These are phyloP conservation scores for Suhomyces atakaporum DNA, from an alignment of 1,139 yeast species.

Conservation along the genomic window DNA sequence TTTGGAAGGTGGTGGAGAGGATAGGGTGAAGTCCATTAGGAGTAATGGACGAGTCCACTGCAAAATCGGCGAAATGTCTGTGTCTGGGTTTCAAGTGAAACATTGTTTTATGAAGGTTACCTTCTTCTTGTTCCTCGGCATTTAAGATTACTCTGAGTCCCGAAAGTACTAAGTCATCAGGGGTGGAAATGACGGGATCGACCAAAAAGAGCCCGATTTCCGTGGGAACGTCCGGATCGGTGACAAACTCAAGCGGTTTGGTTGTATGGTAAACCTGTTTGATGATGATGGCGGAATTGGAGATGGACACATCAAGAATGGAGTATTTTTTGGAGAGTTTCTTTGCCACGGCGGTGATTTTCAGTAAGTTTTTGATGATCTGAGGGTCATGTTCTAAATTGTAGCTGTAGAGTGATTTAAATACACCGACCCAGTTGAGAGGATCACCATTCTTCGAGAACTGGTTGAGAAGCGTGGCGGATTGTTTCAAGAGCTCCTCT, in stretches of 20 bases:
- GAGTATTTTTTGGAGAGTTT: constrained; percentile 2
- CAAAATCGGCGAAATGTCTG: constrained; percentile 20
- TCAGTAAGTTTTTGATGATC: background rate
- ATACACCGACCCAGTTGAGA: constrained; percentile 5
- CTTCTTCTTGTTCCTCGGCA: constrained; percentile 13
- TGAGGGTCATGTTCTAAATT: background rate
- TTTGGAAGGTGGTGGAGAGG: constrained; percentile 23
- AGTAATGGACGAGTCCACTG: constrained; percentile 16
- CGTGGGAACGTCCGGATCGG: constrained; percentile 12
- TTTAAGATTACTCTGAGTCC: constrained; percentile 37
- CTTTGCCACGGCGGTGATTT: background rate
- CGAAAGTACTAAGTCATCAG: constrained; percentile 37
- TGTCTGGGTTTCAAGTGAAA: constrained; percentile 49
- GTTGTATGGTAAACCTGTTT: constrained; percentile 6
- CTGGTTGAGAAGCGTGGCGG: constrained; percentile 14
- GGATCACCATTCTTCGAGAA: background rate
- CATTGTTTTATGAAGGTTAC: constrained; percentile 35
- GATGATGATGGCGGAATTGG: constrained; percentile 1
- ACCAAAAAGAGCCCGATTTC: constrained; percentile 40
- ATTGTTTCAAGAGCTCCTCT: constrained; percentile 24
- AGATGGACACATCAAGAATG: constrained; percentile 2
- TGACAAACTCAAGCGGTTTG: background rate
- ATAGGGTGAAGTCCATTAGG: constrained; percentile 46
- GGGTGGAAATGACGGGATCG: constrained; percentile 28
- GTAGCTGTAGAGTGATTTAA: background rate